Base-by-base conservation (phyloP, 257 asterid species). In the Haberlea rhodopensis region DNA sequence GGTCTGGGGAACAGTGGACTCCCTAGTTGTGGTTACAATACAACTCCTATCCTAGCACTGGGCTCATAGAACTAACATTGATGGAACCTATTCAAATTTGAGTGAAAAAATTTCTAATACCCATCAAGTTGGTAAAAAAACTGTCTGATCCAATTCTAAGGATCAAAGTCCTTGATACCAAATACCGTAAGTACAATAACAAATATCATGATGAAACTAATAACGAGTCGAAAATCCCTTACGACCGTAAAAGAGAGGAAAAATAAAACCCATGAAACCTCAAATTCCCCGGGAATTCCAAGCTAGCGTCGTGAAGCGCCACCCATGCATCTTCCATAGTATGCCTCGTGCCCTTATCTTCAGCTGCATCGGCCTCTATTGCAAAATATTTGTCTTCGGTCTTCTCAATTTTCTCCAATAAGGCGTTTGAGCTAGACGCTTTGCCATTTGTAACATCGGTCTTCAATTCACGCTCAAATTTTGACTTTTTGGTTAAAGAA, bases 271-370 rank as follows among this genome's bases (percentile, higher is more conserved):
- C 43, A 34, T 8, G 22, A 20, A 48, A 79, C 96, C 96, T 89
- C 76, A 86, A 68, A 45, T 69, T 75, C 31, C 85, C 87, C 25
- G 84, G 82, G 70, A 68, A 75, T 16, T 73, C 84, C 65, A 72
- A 72, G 57, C 76, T 6, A 71, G 95, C 85, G 61, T 85, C 90
- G 27, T 48, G 82, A 73, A 87, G 92, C 63, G 87, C 80, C 20
- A 85, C 83, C 82, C 87, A 84, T 69, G 92, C 86, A 69, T 90
- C 97, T 73, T 90, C 97, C 96, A 90, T 90, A 8, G 85, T 55
- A 66, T 84, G 94, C 37, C 96, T 79, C 19, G 85, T 81, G 27
- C 97, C 97, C 63, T 80, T 87, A 74, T 90, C 96, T 73, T 90
- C 97, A 53, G 97, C 95, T 10, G 84, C 96, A 67, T 82, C 89